Base-by-base conservation (phyloP, 352 stramenopile genomes). In the Phytopythium boreale region DNA sequence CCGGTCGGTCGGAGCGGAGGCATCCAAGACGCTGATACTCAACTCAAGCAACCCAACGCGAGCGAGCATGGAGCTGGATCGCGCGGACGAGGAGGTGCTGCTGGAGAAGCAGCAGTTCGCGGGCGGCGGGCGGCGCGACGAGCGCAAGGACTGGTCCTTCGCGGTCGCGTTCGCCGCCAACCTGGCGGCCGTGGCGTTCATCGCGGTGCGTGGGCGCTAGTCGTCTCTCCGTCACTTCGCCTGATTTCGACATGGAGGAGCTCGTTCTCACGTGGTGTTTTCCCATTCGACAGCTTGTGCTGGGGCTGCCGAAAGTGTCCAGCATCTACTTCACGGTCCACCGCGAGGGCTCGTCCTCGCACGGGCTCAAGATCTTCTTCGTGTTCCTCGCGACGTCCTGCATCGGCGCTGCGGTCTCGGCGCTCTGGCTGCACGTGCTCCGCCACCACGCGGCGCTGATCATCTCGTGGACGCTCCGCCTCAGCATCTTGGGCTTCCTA, bases 311-410 rank as follows among this genome's bases (percentile, higher is more conserved):
- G 26, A 95, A 93, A 53, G 69, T 82, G 2, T 88, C 78, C 9
- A 84, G 78, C 43, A 79, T 93, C 56, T 86, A 90, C 71, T 96
- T 96, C 58, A 96, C 87, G 20, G 72, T 79, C 17, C 87, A 96
- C 56, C 67, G 71, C 19, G 80, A 84, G 19, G 70, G 73, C 29
- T 69, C 71, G 1, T 71, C 78, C 26, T 95, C 87, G 22, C 87
- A 94, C 58, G 86, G 86, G 0, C 52, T 93, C 47, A 89, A 80
- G 19, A 82, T 94, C 50, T 84, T 94, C 36, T 60, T 79, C 59
- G 81, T 92, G 29, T 80, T 92, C 58, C 52, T 93, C 26, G 58
- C 64, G 29, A 95, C 85, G 39, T 87, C 80, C 11, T 80, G 73
- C 64, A 76, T 95, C 44, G 83, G 86, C 15, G 84, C 70, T 2